Conservation (phyloP, 2,329 filamentous ascomycete species). For the Penicillium sclerotiorum region DNA sequence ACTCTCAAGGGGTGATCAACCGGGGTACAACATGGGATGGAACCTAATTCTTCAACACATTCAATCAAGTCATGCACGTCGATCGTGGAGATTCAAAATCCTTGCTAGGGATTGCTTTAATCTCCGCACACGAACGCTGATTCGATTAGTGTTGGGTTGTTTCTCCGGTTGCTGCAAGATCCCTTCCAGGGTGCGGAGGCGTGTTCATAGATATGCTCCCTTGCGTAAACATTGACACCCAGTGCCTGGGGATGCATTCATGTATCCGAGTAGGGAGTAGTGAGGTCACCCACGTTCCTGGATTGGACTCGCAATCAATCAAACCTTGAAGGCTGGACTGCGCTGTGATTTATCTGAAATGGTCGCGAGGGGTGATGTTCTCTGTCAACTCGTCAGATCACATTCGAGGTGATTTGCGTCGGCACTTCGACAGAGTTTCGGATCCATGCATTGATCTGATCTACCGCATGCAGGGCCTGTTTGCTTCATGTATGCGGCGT, state of each 20-base stretch:
- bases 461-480: slow-evolving; percentile 3
- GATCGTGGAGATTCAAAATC: slow-evolving; percentile 6
- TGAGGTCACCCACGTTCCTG: not conserved
- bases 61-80: slow-evolving; percentile 7
- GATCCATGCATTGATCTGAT: slow-evolving; percentile 8
- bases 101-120: slow-evolving; percentile 11
- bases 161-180: slow-evolving; percentile 18
- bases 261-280: not conserved
- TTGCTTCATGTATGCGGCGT: not conserved
- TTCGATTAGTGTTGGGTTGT: slow-evolving; percentile 1
- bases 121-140: slow-evolving; percentile 7
- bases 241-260: too few relatives aligned
- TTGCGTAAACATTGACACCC: slow-evolving; percentile 13
- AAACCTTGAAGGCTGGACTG: too few relatives aligned
- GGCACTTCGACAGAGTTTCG: not conserved
- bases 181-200: slow-evolving; percentile 6
- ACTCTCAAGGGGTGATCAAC: not conserved
- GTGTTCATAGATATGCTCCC: slow-evolving; percentile 14
- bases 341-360: too few relatives aligned
- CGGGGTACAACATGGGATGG: slow-evolving; percentile 6
- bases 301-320: too few relatives aligned
- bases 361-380: too few relatives aligned
- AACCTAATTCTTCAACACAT: slow-evolving; percentile 5
- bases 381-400: too few relatives aligned
- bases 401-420: not conserved